Evolutionary conservation across 2,329 filamentous ascomycete genomes (phyloP).

Genomic region (Akanthomyces muscarius): DNA sequence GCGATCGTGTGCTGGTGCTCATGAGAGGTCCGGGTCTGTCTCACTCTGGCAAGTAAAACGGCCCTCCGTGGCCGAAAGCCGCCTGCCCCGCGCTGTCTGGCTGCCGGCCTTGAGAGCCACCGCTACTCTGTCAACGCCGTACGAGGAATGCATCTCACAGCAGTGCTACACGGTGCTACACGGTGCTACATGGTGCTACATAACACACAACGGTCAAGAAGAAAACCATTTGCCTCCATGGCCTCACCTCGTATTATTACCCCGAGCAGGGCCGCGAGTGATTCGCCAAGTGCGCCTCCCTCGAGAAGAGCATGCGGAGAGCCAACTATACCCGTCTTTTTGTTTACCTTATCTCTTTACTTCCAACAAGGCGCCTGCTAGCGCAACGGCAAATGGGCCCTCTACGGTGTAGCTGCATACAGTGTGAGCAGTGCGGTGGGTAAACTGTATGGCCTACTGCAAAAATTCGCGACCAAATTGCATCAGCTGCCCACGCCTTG

Average conservation of each 20-base stretch:
- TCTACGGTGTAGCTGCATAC: conserved; percentile 16
- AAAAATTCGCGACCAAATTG: neutral
- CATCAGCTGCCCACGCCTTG: conserved; percentile 3
- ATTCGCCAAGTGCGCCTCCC: neutral
- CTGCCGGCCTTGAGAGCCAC: neutral
- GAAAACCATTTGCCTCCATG: neutral
- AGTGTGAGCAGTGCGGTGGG: neutral
- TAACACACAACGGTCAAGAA: neutral
- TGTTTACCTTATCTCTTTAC: conserved; percentile 11
- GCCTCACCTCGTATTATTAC: neutral
- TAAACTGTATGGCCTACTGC: conserved; percentile 6
- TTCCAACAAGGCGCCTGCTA: conserved; percentile 1
- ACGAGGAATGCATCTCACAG: neutral
- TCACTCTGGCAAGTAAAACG: neutral
- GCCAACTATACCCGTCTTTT: neutral
- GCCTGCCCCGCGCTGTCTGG: neutral
- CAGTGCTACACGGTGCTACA: neutral
- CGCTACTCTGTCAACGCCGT: neutral
- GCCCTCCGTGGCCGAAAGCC: conserved; percentile 10
- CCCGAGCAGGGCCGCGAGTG: no score
- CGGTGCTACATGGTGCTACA: neutral
- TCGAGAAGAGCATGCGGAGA: neutral
- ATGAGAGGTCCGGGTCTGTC: neutral
- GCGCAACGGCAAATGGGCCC: conserved; percentile 11
- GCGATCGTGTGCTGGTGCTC: neutral